Evolutionary conservation across 164 flowering plant genomes (phyloP), one percentile per base, ranked within the genome.

Genomic region (Santalum album): DNA sequence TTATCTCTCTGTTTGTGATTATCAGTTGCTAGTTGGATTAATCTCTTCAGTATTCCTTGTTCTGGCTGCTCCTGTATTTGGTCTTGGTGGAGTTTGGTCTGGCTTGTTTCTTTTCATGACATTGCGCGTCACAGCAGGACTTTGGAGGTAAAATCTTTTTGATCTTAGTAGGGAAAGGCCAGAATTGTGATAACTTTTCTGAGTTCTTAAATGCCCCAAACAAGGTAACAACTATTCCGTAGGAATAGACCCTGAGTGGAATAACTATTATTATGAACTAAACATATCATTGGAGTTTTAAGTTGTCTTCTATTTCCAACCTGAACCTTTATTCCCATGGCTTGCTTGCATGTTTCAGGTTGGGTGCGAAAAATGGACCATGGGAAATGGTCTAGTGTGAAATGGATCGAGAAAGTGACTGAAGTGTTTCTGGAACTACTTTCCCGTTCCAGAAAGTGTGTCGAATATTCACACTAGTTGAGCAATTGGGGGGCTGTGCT

Each of bases 81-180:
- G 99, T 62, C 84, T 92, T 63, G 71, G 76, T 67, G 99, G 97
- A 57, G 79, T 92, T n/a, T 92, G 96, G 96, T 38, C 75, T 19
- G 97, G 99, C 32, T 63, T 92, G 55, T 81, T 85, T 74, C 78
- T 92, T 56, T 89, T 92, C 74, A 89, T 92, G 96, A 67, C 69
- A 53, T 74, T 92, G 86, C 82, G 96, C 35, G 94, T 81, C 26
- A 68, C 65, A 48, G 95, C 95, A 57, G 97, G 99, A 56, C 32
- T 69, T 45, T 85, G 78, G 84, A 87, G 99, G 99, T 92, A 69
- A 52, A 49, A 44, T 44, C 19, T 45, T 43, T 47, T 36, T 25
- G 38, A 14, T 24, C 45, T 14, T 19, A 0, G 15, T 2, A 35
- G 17, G 22, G 34, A 19, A 19, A 32, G 12, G 12, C 15, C 12